Evolutionary conservation across 768 basidiomycete species (phyloP).

Genomic region (Tricholoma flavovirens): DNA sequence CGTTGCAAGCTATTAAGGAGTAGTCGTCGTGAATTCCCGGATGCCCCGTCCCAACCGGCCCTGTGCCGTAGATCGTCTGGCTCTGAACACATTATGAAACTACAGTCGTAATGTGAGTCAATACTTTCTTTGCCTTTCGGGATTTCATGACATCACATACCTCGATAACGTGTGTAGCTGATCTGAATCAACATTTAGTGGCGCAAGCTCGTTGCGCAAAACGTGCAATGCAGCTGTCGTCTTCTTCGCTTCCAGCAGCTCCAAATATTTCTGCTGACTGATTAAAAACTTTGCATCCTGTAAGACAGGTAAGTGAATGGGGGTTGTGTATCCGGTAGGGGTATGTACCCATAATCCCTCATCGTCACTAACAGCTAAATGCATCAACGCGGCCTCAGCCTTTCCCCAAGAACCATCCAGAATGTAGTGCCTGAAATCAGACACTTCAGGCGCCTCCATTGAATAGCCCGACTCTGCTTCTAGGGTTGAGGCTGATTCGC

Average conservation of each 20-base stretch:
- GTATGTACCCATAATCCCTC: conserved; percentile 63
- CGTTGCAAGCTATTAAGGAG: conserved; percentile 81
- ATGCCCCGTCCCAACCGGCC: conserved; percentile 87
- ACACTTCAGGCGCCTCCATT: conserved; percentile 72
- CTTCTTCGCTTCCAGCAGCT: conserved; percentile 77
- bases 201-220: conserved; percentile 83
- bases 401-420: conserved; percentile 76
- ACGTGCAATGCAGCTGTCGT: conserved; percentile 80
- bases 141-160: conserved; percentile 34
- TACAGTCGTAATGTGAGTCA: conserved; percentile 21
- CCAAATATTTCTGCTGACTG: conserved; percentile 93
- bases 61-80: conserved; percentile 75
- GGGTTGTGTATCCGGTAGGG: background rate
- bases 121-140: background rate
- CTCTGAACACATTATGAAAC: conserved; percentile 90
- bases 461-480: conserved; percentile 92
- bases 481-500: conserved; percentile 82
- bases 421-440: conserved; percentile 75
- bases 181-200: conserved; percentile 72
- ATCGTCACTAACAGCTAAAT: conserved; percentile 63
- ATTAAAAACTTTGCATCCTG: conserved; percentile 85
- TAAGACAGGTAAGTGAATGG: conserved; percentile 2
- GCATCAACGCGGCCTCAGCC: conserved; percentile 63
- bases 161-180: conserved; percentile 85
- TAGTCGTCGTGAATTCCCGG: conserved; percentile 68